Conservation (phyloP, 2,329 filamentous ascomycete genomes). For the Aspergillus hortae region DNA sequence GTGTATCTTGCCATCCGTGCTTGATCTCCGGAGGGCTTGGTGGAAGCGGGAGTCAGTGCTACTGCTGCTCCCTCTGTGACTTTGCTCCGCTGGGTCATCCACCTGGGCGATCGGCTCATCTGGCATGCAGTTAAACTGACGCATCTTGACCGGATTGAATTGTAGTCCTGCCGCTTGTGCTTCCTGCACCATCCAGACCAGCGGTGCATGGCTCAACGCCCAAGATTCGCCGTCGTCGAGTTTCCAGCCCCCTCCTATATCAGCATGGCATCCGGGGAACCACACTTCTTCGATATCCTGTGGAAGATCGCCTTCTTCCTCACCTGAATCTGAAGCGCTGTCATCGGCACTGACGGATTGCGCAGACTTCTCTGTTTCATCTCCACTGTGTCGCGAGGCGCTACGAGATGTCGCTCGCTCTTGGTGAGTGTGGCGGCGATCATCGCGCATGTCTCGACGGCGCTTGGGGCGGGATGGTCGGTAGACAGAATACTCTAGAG, state of each 20-base stretch:
- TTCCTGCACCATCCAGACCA: slow-evolving; percentile 68
- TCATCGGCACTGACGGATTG: slow-evolving; percentile 20
- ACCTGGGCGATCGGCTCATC: slow-evolving; percentile 21
- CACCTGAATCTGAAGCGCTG: slow-evolving; percentile 16
- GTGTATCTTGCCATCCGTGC: slow-evolving; percentile 56
- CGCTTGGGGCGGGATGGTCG: not conserved
- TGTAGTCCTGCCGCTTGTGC: slow-evolving; percentile 62
- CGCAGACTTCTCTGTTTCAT: not conserved
- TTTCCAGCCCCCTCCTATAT: slow-evolving; percentile 75
- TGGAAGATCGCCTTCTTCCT: slow-evolving; percentile 34
- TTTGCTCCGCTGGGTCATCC: not conserved
- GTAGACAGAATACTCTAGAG: not conserved
- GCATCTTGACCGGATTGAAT: slow-evolving; percentile 67
- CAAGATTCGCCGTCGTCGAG: slow-evolving; percentile 51
- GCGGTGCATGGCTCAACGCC: slow-evolving; percentile 63
- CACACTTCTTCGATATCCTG: slow-evolving; percentile 74
- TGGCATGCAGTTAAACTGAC: slow-evolving; percentile 61
- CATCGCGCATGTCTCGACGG: not conserved
- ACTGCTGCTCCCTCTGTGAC: slow-evolving; percentile 16
- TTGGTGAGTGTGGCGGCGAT: not conserved
- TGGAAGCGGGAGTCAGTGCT: slow-evolving; percentile 46
- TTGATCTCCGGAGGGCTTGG: slow-evolving; percentile 56
- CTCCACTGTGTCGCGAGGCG: not conserved
- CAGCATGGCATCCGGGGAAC: slow-evolving; percentile 74
- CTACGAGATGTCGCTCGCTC: not conserved